Conservation (phyloP, 2,329 filamentous ascomycete genomes). For the Chaetomium sp. region DNA sequence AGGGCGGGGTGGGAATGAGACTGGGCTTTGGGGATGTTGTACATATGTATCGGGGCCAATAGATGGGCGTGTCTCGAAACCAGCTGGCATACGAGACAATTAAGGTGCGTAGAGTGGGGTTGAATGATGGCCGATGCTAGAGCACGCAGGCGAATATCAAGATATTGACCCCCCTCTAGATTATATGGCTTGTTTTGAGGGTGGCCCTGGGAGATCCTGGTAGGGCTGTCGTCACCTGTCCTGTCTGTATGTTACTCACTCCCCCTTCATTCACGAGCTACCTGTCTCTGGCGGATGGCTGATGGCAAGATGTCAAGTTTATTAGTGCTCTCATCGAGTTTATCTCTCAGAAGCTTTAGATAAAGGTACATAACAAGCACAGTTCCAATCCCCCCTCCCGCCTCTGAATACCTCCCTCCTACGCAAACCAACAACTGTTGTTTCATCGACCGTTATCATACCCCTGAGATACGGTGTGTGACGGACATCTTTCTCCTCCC, state of each 20-base stretch:
- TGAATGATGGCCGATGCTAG: not conserved
- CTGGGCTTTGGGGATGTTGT: constrained; percentile 4
- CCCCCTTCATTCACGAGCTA: not conserved
- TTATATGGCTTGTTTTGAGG: not conserved
- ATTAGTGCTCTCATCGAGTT: not conserved
- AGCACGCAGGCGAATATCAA: not conserved
- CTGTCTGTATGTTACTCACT: not conserved
- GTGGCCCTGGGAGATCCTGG: not conserved
- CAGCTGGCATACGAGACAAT: not conserved
- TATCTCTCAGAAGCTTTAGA: not conserved
- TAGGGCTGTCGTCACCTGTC: not conserved
- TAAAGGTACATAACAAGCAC: not conserved
- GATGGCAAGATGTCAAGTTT: not conserved
- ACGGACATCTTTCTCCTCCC: not conserved
- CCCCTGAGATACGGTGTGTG: not conserved
- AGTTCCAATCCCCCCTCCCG: not conserved
- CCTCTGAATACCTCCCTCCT: not conserved
- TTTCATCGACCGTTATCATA: not conserved
- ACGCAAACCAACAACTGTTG: not conserved
- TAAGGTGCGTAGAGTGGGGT: not conserved
- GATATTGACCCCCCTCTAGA: not conserved
- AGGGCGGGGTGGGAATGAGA: not conserved
- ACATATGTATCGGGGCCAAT: constrained; percentile 23
- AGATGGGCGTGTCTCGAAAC: constrained; percentile 7
- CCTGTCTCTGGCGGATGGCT: not conserved